These are phyloP conservation scores for Solanum hybrid DNA, from an alignment of 305 asterid genomes.

Conservation along the genomic window DNA sequence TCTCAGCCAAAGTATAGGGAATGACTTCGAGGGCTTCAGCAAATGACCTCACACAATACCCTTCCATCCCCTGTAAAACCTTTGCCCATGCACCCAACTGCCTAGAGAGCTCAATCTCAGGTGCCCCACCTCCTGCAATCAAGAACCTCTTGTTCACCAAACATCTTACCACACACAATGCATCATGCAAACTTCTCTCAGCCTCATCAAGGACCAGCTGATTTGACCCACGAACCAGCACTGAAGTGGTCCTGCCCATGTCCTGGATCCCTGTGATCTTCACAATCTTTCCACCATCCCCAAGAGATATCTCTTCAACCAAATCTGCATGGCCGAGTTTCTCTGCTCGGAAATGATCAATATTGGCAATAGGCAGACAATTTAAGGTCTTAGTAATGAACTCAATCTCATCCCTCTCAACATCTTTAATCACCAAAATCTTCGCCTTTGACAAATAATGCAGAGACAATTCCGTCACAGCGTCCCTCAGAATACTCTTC, in stretches of 20 bases:
- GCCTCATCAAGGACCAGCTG: slow-evolving; percentile 94
- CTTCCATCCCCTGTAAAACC: slow-evolving; percentile 96
- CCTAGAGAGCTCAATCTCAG: slow-evolving; percentile 93
- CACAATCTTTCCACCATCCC: slow-evolving; percentile 94
- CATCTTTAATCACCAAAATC: slow-evolving; percentile 83
- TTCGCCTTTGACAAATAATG: slow-evolving; percentile 91
- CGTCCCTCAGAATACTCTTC: slow-evolving; percentile 96
- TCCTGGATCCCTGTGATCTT: slow-evolving; percentile 89
- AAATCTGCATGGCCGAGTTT: slow-evolving; percentile 81
- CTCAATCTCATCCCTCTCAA: slow-evolving; percentile 97
- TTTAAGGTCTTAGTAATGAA: slow-evolving; percentile 93
- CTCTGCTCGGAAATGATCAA: slow-evolving; percentile 81
- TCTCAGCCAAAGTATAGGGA: slow-evolving; percentile 94
- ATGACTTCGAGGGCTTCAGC: slow-evolving; percentile 97
- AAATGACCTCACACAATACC: slow-evolving; percentile 79
- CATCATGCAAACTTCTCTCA: slow-evolving; percentile 96
- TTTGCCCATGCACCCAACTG: slow-evolving; percentile 96
- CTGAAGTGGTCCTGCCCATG: slow-evolving; percentile 90
- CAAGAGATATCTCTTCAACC: slow-evolving; percentile 87
- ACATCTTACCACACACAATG: slow-evolving; percentile 91
- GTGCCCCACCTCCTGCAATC: slow-evolving; percentile 99
- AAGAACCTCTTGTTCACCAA: slow-evolving; percentile 84
- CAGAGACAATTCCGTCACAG: slow-evolving; percentile 86
- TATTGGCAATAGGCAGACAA: slow-evolving; percentile 90
- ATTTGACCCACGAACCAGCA: slow-evolving; percentile 86